These are phyloP conservation scores for Aspergillus felis DNA, from an alignment of 2,329 filamentous ascomycete species.

Conservation along the genomic window DNA sequence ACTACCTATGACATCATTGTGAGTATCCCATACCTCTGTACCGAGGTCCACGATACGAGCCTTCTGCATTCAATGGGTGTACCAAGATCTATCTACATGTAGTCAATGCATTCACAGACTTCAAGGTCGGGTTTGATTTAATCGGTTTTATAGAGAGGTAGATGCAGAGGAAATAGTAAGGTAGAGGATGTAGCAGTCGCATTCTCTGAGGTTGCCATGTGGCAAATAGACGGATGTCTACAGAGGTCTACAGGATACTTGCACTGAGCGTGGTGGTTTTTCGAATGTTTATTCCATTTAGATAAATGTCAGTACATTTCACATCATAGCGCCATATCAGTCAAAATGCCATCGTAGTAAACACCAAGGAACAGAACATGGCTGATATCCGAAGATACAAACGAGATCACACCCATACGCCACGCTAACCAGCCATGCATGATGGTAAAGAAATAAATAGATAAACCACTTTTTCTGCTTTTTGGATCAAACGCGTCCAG, in stretches of 20 bases:
- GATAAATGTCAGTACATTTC: not conserved
- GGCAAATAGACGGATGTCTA: no score
- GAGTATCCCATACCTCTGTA: not conserved
- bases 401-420: constrained; percentile 16
- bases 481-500: constrained; percentile 1
- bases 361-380: not conserved
- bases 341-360: not conserved
- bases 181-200: no score
- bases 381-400: constrained; percentile 6
- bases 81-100: no score
- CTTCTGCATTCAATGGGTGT: no score
- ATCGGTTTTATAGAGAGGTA: no score
- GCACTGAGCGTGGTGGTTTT: not conserved
- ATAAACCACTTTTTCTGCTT: constrained; percentile 7
- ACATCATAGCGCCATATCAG: not conserved
- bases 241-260: no score
- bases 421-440: constrained; percentile 17
- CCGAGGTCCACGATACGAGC: no score
- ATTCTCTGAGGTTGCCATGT: no score
- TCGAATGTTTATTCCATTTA: not conserved
- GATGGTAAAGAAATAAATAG: not conserved
- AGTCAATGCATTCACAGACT: no score
- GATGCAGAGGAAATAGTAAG: no score
- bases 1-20: not conserved
- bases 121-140: no score